Base-by-base conservation (phyloP, 2,329 filamentous ascomycete species). In the Colletotrichum lentis region DNA sequence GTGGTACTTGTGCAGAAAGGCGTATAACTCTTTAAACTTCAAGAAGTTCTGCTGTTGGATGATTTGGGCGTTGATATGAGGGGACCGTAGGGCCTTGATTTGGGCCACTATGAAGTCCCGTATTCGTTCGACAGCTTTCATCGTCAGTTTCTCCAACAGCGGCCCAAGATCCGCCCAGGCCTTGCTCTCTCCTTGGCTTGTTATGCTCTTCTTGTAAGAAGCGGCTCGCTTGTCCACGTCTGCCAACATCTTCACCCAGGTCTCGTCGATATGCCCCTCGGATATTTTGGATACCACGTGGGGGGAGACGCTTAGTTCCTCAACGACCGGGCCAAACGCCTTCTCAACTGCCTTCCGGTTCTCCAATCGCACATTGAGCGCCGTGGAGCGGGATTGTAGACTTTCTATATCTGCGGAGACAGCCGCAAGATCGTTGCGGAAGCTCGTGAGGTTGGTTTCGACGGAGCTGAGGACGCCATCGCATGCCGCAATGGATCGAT, bases 351-450 rank as follows among this genome's bases (percentile, higher is more conserved):
- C 89, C 76, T 91, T 94, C 43, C 96, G 87, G 75, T 97, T 97
- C 72, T 97, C 91, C 37, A 99, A 83, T 74, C 94, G 90, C 43
- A 92, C 88, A 73, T 93, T 97, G 67, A 99, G 80, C 8, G 91
- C 89, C 12, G 90, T 87, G 0, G 96, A 99, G 54, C 96, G 89
- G 59, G 91, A 90, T 80, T 99, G 96, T 47, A 99, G 81, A 2
- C 90, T 94, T 79, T 99, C 96, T 59, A 99, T 99, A 77, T 99
- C 96, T 7, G 94, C 91, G 1, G 96, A 97, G 14, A 99, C 96
- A 16, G 89, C 88, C 10, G 93, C 95, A 12, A 99, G 87, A 78
- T 99, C 96, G 69, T 94, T 92, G 76, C 96, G 94, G 76, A 99
- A 99, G 77, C 90, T 95, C 44, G 92, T 92, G 61, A 99, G 84